Conservation (phyloP, 83 land plant genomes). For the Diphasiastrum complanatum region DNA sequence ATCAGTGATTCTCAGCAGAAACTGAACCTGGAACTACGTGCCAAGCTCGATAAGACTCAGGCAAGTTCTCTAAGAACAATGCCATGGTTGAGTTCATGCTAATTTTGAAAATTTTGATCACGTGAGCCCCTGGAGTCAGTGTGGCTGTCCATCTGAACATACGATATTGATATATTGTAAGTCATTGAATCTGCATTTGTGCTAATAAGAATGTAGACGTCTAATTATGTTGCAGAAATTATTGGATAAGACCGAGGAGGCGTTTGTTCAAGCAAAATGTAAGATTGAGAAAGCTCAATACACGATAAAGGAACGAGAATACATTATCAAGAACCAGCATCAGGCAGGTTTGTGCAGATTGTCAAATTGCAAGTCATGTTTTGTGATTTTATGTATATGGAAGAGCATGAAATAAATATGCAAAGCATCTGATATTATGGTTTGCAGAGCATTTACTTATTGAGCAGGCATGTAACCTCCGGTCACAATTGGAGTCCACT, state of each 20-base stretch:
- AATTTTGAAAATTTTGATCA: neutral
- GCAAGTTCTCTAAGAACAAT: slow-evolving; percentile 25
- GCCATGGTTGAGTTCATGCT: neutral
- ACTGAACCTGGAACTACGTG: slow-evolving; percentile 45
- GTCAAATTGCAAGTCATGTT: neutral
- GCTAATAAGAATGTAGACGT: no score
- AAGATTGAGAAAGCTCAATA: slow-evolving; percentile 53
- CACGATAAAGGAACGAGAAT: slow-evolving; percentile 62
- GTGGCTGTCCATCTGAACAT: neutral
- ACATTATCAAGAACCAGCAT: slow-evolving; percentile 57
- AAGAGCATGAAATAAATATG: neutral
- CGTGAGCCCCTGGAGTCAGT: no score
- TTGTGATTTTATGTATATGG: no score
- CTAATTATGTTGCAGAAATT: no score
- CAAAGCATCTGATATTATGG: neutral
- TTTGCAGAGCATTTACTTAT: slow-evolving; percentile 59
- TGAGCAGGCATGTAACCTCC: slow-evolving; percentile 58
- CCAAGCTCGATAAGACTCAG: slow-evolving; percentile 60
- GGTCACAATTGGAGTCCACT: slow-evolving; percentile 68
- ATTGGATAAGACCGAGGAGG: slow-evolving; percentile 47
- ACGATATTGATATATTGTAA: slow-evolving; percentile 2
- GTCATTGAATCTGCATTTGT: neutral
- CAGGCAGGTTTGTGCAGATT: slow-evolving; percentile 53
- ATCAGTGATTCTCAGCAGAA: slow-evolving; percentile 45
- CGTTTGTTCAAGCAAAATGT: slow-evolving; percentile 44